Conservation (phyloP, 257 asterid genomes). For the Solanum piurae region DNA sequence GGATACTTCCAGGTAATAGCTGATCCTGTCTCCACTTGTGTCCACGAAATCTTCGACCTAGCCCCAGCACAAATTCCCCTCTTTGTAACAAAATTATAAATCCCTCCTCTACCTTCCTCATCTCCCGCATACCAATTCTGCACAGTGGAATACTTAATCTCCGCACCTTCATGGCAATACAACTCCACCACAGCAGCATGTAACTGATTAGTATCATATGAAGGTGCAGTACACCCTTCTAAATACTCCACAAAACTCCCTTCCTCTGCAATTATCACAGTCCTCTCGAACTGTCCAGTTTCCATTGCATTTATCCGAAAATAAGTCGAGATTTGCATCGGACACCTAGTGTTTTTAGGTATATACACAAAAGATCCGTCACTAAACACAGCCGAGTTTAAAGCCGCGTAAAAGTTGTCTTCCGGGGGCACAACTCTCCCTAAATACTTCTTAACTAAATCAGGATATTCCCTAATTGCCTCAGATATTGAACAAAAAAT, state of each 20-base stretch:
- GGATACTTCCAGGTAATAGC: slow-evolving; percentile 99
- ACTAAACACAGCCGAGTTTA: slow-evolving; percentile 90
- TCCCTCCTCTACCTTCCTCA: slow-evolving; percentile 80
- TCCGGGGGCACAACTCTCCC: slow-evolving; percentile 85
- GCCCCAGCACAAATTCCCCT: slow-evolving; percentile 83
- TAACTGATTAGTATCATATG: slow-evolving; percentile 80
- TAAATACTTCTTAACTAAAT: slow-evolving; percentile 59
- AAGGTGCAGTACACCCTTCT: slow-evolving; percentile 97
- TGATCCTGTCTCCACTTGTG: slow-evolving; percentile 97
- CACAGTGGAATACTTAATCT: slow-evolving; percentile 87
- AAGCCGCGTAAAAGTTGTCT: slow-evolving; percentile 76
- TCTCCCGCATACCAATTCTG: slow-evolving; percentile 99
- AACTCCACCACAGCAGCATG: slow-evolving; percentile 96
- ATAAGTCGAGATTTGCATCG: slow-evolving; percentile 92
- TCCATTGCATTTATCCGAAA: slow-evolving; percentile 95
- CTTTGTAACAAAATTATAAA: slow-evolving; percentile 84
- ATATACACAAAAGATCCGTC: slow-evolving; percentile 94
- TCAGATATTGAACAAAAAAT: slow-evolving; percentile 97
- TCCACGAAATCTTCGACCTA: slow-evolving; percentile 86
- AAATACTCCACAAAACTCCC: slow-evolving; percentile 90
- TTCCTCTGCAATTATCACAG: slow-evolving; percentile 81
- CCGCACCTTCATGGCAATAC: slow-evolving; percentile 68
- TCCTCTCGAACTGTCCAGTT: slow-evolving; percentile 96
- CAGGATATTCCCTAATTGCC: slow-evolving; percentile 77
- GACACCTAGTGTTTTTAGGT: slow-evolving; percentile 76